phyloP scores from a whole-genome alignment of 257 asterid genomes.

The Solanum pennellii region DNA sequence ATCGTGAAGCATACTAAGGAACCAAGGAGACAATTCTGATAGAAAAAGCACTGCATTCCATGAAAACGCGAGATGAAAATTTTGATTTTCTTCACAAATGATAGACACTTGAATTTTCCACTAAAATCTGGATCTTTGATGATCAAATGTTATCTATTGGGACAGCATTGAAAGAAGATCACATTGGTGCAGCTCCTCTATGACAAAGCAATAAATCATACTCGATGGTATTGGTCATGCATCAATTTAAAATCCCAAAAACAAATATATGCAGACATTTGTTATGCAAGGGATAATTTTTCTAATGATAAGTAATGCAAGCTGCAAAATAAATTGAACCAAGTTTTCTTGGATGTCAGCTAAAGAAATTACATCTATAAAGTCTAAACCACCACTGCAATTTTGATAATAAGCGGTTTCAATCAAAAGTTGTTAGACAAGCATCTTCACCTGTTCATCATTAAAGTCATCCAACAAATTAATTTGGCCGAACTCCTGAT shows the following conservation, averaged over 20 bases:
- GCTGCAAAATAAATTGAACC: not conserved
- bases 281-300: not conserved
- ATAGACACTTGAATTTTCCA: not conserved
- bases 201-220: not conserved
- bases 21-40: not conserved
- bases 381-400: not conserved
- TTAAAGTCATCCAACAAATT: slow-evolving; percentile 40
- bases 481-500: slow-evolving; percentile 34
- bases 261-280: not conserved
- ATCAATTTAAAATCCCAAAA: not conserved
- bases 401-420: not conserved
- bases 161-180: not conserved
- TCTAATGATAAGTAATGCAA: not conserved
- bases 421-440: not conserved
- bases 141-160: not conserved
- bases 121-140: not conserved
- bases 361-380: not conserved
- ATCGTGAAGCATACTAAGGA: not conserved
- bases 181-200: not conserved
- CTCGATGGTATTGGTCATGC: not conserved
- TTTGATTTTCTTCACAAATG: not conserved
- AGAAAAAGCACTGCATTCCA: not conserved
- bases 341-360: not conserved
- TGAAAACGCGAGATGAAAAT: not conserved
- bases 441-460: slow-evolving; percentile 60